Percentiles rank a stretch among this genome's conserved stretches.
phyloP scores from a whole-genome alignment of 257 asterid species.

The Solanum etuberosum region DNA sequence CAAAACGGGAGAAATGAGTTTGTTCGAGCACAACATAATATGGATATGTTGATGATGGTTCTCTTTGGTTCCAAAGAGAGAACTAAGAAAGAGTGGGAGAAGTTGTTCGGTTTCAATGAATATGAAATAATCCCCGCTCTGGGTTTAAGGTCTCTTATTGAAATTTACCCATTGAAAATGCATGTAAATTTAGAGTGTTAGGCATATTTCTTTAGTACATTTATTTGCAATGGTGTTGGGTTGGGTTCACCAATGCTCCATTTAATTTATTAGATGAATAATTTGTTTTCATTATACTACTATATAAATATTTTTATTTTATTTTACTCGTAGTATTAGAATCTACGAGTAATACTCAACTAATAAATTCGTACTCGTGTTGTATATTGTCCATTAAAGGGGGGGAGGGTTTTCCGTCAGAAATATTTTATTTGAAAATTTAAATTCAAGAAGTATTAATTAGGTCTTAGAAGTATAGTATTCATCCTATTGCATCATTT shows the following conservation, averaged over 20 bases:
- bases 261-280: too few relatives aligned
- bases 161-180: not conserved
- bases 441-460: too few relatives aligned
- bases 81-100: not conserved
- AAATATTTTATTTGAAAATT: too few relatives aligned
- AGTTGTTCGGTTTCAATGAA: not conserved
- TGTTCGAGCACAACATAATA: not conserved
- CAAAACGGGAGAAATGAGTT: not conserved
- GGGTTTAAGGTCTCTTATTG: not conserved
- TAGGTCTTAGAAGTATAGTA: too few relatives aligned
- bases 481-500: too few relatives aligned
- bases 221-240: not conserved
- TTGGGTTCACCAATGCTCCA: not conserved
- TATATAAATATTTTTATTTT: too few relatives aligned
- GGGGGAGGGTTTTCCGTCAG: too few relatives aligned
- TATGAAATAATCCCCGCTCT: not conserved
- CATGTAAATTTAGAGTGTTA: not conserved
- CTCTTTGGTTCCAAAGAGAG: not conserved
- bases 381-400: too few relatives aligned
- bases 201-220: not conserved
- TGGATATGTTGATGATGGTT: not conserved
- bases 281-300: too few relatives aligned
- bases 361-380: too few relatives aligned
- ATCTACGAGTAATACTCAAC: too few relatives aligned
- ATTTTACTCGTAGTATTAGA: too few relatives aligned